Percentiles rank a stretch among this genome's conserved stretches.
Evolutionary conservation across 2,329 filamentous ascomycete genomes (phyloP).

Genomic region (Colletotrichum sansevieriae): DNA sequence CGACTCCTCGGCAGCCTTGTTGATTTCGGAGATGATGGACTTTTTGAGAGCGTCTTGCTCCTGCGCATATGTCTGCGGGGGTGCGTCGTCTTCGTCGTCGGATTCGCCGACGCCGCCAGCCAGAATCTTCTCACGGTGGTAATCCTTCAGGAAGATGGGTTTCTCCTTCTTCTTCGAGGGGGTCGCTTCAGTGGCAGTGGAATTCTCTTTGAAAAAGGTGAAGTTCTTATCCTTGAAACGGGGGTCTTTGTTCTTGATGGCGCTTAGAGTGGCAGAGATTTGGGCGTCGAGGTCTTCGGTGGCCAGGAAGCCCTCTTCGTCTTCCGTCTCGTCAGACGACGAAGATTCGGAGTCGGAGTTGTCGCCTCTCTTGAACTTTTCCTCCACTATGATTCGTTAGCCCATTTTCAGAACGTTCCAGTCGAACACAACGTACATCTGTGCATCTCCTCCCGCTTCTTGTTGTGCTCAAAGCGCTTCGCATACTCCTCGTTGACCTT

Average conservation of each 20-base stretch:
- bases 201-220: slow-evolving; percentile 77
- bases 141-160: slow-evolving; percentile 87
- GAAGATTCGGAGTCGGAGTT: slow-evolving; percentile 70
- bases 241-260: slow-evolving; percentile 91
- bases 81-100: slow-evolving; percentile 68
- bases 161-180: slow-evolving; percentile 77
- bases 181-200: slow-evolving; percentile 45
- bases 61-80: slow-evolving; percentile 81
- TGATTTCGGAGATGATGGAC: slow-evolving; percentile 83
- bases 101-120: slow-evolving; percentile 74
- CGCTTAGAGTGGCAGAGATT: slow-evolving; percentile 87
- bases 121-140: slow-evolving; percentile 91
- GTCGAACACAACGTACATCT: slow-evolving; percentile 62
- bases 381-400: slow-evolving; percentile 74
- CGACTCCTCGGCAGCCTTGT: slow-evolving; percentile 69
- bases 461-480: slow-evolving; percentile 93
- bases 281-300: slow-evolving; percentile 88
- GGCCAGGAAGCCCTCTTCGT: slow-evolving; percentile 88
- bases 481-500: slow-evolving; percentile 94
- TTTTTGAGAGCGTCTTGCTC: slow-evolving; percentile 89
- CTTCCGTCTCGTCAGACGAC: slow-evolving; percentile 84
- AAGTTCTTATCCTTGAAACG: slow-evolving; percentile 85
- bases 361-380: slow-evolving; percentile 77
- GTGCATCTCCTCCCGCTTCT: slow-evolving; percentile 91
- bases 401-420: neutral